Evolutionary conservation across 495 filamentous ascomycete species (phyloP), one percentile per base, ranked within the genome.

Genomic region (Chaetomium tenue): DNA sequence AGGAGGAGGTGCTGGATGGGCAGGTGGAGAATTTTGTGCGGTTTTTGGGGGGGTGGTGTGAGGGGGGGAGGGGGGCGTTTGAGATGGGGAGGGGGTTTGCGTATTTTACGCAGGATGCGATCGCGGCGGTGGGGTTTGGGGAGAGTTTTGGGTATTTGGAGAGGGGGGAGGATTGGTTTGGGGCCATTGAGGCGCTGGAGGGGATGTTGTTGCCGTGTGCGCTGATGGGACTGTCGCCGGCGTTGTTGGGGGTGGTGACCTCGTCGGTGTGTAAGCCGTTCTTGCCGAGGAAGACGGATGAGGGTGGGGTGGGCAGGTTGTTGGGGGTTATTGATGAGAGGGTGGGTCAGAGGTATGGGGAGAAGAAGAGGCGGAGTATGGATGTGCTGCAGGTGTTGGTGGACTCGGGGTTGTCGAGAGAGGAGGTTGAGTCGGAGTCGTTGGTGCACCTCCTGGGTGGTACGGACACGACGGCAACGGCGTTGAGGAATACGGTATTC

Each of bases 221-320:
- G 28, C 15, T 54, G 25, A 54, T 54, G 52, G 52, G 15, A 2
- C 28, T 54, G 28, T 28, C 28, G 28, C 52, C 26, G 52, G 28
- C 28, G 16, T 28, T 54, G 16, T 18, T 54, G 28, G 18, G 1
- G 28, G 9, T 33, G 3, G 52, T 54, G 15, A 33, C 52, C 5
- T 54, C 52, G 28, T 28, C 52, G 52, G 28, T 54, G 28, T 12
- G 15, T 25, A 54, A 54, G 28, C 52, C 52, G 26, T 37, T 54
- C 18, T 7, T 54, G 15, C 52, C 52, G 15, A 33, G 16, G 16
- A 33, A 33, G 28, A 54, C 52, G 28, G 52, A 54, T 28, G 0
- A 13, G 5, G 2, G 4, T 13, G 52, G 52, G 20, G 28, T 54
- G 15, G 52, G 52, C 0, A n/a, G 28, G 15, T 8, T 54, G 28